Evolutionary conservation across 352 stramenopile species (phyloP).

Genomic region (Phytophthora sojae): DNA sequence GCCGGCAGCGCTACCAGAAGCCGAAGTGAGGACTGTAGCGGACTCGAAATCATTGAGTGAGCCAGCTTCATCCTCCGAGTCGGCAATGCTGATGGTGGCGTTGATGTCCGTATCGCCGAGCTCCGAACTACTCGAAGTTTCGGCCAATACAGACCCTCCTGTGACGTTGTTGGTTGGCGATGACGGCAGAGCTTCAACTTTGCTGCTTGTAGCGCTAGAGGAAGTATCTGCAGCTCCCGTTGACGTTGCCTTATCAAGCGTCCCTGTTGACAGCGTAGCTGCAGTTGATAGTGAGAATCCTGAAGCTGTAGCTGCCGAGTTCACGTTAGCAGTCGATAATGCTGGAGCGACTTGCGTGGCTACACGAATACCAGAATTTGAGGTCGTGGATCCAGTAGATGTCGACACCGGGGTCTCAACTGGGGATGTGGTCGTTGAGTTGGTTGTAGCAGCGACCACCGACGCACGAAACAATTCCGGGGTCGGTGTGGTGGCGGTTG

Average conservation of each 20-base stretch:
- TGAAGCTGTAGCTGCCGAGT: background rate
- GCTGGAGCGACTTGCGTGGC: too few species aligned
- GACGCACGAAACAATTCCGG: background rate
- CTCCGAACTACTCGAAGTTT: background rate
- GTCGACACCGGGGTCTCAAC: background rate
- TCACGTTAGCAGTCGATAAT: too few species aligned
- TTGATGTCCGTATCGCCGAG: too few species aligned
- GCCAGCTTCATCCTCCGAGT: background rate
- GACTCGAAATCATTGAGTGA: background rate
- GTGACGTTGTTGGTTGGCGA: background rate
- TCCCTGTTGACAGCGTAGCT: background rate
- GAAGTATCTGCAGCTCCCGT: too few species aligned
- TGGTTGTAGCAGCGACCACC: background rate
- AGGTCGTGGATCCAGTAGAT: background rate
- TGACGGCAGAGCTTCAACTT: background rate
- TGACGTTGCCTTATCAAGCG: background rate
- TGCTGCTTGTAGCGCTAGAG: background rate
- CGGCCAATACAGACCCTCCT: background rate
- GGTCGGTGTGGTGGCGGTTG: background rate
- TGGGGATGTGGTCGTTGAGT: background rate
- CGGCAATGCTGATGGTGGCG: background rate
- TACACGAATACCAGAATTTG: background rate
- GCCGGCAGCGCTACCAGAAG: constrained; percentile 1
- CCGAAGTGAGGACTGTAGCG: background rate
- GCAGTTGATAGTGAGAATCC: background rate